Evolutionary conservation across 805 yeast genomes (phyloP).

Genomic region (Priceomyces carsonii): DNA sequence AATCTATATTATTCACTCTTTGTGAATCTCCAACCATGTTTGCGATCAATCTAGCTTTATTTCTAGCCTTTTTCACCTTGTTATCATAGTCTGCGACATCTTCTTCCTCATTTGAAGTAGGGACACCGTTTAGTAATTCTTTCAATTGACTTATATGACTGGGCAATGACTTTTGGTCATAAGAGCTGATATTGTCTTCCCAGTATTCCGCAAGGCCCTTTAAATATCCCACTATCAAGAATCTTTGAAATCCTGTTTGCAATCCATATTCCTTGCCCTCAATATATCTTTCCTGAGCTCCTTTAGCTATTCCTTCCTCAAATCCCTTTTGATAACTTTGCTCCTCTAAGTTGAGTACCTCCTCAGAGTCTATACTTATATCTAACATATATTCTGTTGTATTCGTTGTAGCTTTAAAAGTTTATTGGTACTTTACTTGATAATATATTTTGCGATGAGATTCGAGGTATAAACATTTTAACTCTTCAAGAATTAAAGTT

Average conservation of each 20-base stretch:
- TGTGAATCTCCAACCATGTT: conserved; percentile 28
- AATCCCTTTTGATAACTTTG: conserved; percentile 67
- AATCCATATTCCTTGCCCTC: conserved; percentile 88
- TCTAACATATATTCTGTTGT: too few relatives aligned
- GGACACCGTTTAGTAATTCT: conserved; percentile 23
- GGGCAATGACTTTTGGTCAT: conserved; percentile 17
- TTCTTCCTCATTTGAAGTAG: conserved; percentile 47
- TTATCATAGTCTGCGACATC: conserved; percentile 59
- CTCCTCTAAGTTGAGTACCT: conserved; percentile 59
- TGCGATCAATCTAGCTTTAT: conserved; percentile 58
- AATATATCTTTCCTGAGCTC: conserved; percentile 54
- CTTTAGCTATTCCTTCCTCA: conserved; percentile 66
- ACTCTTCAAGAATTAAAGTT: too few relatives aligned
- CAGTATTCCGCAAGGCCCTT: conserved; percentile 49
- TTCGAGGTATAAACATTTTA: background rate
- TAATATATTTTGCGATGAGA: conserved; percentile 2
- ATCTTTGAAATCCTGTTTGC: conserved; percentile 75
- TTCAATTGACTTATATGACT: conserved; percentile 30
- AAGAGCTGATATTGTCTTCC: conserved; percentile 20
- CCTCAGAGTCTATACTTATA: conserved; percentile 44
- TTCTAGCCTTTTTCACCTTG: conserved; percentile 53
- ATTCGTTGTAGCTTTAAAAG: too few relatives aligned
- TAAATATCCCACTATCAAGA: conserved; percentile 68
- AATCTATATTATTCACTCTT: conserved; percentile 32
- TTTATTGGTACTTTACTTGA: background rate